These are phyloP conservation scores for Pestalotiopsis sp. DNA, from an alignment of 2,329 filamentous ascomycete species.

Conservation along the genomic window DNA sequence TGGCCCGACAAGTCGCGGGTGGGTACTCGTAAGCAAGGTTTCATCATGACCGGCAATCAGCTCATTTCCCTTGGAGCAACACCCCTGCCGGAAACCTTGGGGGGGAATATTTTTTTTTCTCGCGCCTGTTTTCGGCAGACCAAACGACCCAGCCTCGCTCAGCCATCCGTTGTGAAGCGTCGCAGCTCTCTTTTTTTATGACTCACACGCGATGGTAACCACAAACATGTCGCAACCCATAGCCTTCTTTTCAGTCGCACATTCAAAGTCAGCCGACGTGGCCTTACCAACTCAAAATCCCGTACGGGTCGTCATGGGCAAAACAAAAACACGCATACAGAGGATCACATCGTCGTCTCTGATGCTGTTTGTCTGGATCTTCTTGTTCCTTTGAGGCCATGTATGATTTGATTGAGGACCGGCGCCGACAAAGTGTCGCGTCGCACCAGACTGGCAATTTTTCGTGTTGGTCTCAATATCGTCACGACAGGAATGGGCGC, in stretches of 20 bases:
- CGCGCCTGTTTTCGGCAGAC: slow-evolving; percentile 10
- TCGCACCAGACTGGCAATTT: slow-evolving; percentile 10
- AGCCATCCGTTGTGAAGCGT: slow-evolving; percentile 9
- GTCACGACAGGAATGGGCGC: slow-evolving; percentile 18
- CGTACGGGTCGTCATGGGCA: not conserved
- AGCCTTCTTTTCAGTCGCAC: slow-evolving; percentile 3
- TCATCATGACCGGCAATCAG: slow-evolving; percentile 17
- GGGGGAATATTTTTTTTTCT: not conserved
- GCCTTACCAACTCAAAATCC: not conserved
- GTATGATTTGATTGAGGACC: not conserved
- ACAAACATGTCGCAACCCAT: slow-evolving; percentile 7
- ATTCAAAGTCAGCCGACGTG: not conserved
- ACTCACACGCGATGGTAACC: slow-evolving; percentile 11
- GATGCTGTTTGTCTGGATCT: not conserved
- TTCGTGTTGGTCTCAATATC: slow-evolving; percentile 18
- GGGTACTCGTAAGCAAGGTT: slow-evolving; percentile 16
- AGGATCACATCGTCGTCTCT: not conserved
- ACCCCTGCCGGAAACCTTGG: slow-evolving; percentile 13
- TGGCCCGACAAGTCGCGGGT: slow-evolving; percentile 12
- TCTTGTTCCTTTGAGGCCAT: not conserved
- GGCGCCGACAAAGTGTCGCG: not conserved
- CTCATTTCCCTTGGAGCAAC: slow-evolving; percentile 17
- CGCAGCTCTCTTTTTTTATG: slow-evolving; percentile 8
- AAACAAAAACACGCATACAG: not conserved
- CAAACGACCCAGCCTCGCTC: slow-evolving; percentile 15